Base-by-base conservation (phyloP, 1,139 yeast species). In the Blastobotrys proliferans region DNA sequence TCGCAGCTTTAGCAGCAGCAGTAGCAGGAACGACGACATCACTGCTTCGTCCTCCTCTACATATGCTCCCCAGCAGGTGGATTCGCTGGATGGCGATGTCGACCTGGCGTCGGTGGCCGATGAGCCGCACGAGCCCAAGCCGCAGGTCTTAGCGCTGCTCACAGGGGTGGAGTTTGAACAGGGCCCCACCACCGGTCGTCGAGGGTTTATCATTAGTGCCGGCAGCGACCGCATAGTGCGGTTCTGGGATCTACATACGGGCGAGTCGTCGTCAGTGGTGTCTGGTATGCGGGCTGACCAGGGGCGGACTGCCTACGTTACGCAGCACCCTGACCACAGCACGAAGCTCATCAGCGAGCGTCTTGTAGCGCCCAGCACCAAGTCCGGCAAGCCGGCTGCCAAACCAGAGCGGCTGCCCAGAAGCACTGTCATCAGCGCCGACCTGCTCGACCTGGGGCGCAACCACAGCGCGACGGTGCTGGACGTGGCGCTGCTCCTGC, bases 381-480 rank as follows among this genome's bases (percentile, higher is more conserved):
- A 57, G 29, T 56, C 55, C 38, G 49, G 55, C n/a, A 24, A 16
- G 14, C 29, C 29, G 31, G 49, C 6, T 48, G 53, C 39, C 40
- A 52, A 51, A 43, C 48, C 50, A 20, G 58, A 54, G 22, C 52
- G 56, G 33, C 50, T 56, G 35, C 57, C 62, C 25, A 52, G 67
- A 18, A 53, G 63, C 14, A 55, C 64, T 1, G 50, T 67, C 11
- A 58, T 68, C 22, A 60, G 70, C 1, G 56, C 60, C 2, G 72
- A 63, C 28, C 74, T 67, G 43, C 64, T 60, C 24, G 63, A 60
- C 30, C 42, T 61, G 32, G 61, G 70, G 31, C 63, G 64, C 40
- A 63, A 62, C 37, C 80, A 76, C 41, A 70, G 64, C 36, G 84
- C 81, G 49, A 55, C 66, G 2, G 67, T 83, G 24, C 72, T 71